Evolutionary conservation across 805 yeast species (phyloP).

Genomic region (Candida ascalaphidarum): DNA sequence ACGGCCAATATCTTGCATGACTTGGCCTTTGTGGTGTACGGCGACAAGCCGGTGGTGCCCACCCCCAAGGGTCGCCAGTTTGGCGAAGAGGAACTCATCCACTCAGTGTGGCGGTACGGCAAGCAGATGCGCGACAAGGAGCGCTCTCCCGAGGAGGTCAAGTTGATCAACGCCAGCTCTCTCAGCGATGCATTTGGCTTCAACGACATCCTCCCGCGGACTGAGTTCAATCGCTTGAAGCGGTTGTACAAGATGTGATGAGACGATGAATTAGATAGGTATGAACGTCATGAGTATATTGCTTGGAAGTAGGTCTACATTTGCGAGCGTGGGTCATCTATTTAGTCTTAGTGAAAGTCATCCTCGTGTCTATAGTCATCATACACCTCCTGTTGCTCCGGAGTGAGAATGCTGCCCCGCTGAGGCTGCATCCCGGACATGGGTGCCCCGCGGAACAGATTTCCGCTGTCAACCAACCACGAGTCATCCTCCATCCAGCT

Average conservation of each 20-base stretch:
- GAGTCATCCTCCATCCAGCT: slow-evolving; percentile 31
- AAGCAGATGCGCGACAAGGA: slow-evolving; percentile 41
- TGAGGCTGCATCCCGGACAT: slow-evolving; percentile 1
- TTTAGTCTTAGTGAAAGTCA: slow-evolving; percentile 19
- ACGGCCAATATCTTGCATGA: slow-evolving; percentile 77
- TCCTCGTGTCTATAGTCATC: slow-evolving; percentile 36
- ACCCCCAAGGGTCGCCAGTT: slow-evolving; percentile 15
- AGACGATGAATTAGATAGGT: too few species aligned
- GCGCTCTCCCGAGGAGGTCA: slow-evolving; percentile 47
- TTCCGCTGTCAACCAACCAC: slow-evolving; percentile 10
- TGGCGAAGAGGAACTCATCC: slow-evolving; percentile 63
- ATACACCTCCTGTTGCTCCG: slow-evolving; percentile 27
- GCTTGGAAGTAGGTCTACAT: too few species aligned
- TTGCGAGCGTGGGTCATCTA: too few species aligned
- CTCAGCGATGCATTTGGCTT: slow-evolving; percentile 30
- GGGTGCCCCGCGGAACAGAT: too few species aligned
- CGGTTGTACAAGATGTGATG: slow-evolving; percentile 25
- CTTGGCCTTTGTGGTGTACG: slow-evolving; percentile 46
- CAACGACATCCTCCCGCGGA: slow-evolving; percentile 34
- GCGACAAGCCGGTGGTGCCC: not conserved
- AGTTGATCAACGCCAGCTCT: slow-evolving; percentile 6
- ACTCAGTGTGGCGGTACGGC: slow-evolving; percentile 45
- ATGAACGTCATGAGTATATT: too few species aligned
- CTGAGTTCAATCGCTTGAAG: slow-evolving; percentile 35
- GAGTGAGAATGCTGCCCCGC: slow-evolving; percentile 13